Evolutionary conservation across 139 green algal genomes (phyloP).

Genomic region (Coelastrella sp.): DNA sequence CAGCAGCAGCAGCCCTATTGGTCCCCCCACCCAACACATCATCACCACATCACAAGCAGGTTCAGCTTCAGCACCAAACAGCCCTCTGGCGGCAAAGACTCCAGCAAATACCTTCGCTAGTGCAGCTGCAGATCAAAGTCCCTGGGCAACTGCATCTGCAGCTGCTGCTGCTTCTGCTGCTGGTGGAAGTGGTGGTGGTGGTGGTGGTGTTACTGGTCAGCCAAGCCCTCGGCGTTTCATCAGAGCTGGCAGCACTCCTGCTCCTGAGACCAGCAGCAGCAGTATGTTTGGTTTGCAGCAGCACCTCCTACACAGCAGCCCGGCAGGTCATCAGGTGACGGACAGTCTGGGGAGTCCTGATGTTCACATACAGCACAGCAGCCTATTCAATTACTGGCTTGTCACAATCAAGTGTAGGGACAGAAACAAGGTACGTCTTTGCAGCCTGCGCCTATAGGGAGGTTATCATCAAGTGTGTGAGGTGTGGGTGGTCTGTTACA

Average conservation of each 20-base stretch:
- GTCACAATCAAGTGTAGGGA: conserved; percentile 90
- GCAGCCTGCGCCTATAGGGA: no score
- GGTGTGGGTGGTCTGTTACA: no score
- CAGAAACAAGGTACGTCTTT: conserved; percentile 75
- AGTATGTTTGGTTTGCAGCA: conserved; percentile 1
- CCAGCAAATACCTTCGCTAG: background rate
- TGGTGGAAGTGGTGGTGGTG: no score
- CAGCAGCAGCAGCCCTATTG: conserved; percentile 34
- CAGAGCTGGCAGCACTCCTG: conserved; percentile 23
- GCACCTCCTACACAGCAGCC: conserved; percentile 27
- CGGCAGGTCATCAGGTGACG: no score
- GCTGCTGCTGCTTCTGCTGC: conserved; percentile 28
- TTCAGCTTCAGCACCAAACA: background rate
- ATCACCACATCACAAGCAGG: background rate
- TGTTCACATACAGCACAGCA: conserved; percentile 75
- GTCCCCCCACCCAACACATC: no score
- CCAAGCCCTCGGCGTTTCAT: background rate
- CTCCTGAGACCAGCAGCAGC: conserved; percentile 5
- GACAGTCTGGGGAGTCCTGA: conserved; percentile 58
- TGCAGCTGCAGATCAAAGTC: conserved; percentile 6
- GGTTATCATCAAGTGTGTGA: no score
- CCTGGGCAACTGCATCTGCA: conserved; percentile 1
- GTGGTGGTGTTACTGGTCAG: no score
- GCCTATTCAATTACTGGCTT: conserved; percentile 84
- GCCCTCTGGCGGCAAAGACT: background rate